Evolutionary conservation across 495 filamentous ascomycete genomes (phyloP).

Genomic region (Hypoxylon cercidicola): DNA sequence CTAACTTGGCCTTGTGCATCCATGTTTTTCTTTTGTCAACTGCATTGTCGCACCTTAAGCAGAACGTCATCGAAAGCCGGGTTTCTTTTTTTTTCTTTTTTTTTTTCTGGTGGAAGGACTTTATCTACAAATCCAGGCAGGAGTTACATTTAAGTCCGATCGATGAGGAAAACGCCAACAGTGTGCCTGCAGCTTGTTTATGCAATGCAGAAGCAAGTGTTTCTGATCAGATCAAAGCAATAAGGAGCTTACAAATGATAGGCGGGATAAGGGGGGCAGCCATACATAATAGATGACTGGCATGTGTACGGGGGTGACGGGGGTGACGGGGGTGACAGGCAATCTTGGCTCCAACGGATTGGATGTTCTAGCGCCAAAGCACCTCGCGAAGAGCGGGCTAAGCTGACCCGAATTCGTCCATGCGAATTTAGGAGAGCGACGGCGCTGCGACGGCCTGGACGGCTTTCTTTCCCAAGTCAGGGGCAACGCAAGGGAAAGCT

Average conservation of each 20-base stretch:
- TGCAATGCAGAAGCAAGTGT: slow-evolving; percentile 37
- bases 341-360: slow-evolving; percentile 36
- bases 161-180: slow-evolving; percentile 8
- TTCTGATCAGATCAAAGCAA: slow-evolving; percentile 20
- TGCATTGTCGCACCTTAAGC: slow-evolving; percentile 25
- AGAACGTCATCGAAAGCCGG: neutral
- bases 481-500: slow-evolving; percentile 5
- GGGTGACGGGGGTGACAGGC: neutral
- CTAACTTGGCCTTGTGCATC: slow-evolving; percentile 8
- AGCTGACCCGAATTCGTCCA: slow-evolving; percentile 32
- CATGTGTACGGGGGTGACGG: neutral
- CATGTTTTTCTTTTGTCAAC: slow-evolving; percentile 6
- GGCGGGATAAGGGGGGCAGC: slow-evolving; percentile 5
- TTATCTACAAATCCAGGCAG: neutral
- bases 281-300: slow-evolving; percentile 23
- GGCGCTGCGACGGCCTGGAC: slow-evolving; percentile 11
- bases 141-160: neutral
- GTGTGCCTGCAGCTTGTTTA: slow-evolving; percentile 20
- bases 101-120: no score
- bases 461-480: slow-evolving; percentile 20
- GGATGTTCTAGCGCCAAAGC: slow-evolving; percentile 30
- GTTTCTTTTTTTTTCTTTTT: neutral
- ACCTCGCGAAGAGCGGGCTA: slow-evolving; percentile 29
- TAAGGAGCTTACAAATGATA: slow-evolving; percentile 20
- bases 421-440: slow-evolving; percentile 33